Percentiles rank a stretch among this genome's conserved stretches.
These are phyloP conservation scores for Heterobasidion occidentale DNA, from an alignment of 1,284 basidiomycete species.

Conservation along the genomic window DNA sequence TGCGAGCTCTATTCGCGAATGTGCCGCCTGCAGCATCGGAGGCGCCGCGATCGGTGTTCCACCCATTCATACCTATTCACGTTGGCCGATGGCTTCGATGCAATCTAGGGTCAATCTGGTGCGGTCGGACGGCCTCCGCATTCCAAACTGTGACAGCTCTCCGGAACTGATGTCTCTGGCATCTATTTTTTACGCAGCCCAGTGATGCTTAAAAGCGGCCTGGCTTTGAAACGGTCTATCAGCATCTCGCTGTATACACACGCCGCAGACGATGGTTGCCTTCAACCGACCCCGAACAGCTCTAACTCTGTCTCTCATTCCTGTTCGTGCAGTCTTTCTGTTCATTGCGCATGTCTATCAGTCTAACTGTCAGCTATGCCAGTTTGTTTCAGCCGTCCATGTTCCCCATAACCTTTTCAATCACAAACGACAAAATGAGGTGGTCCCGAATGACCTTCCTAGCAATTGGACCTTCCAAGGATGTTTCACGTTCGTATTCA, in stretches of 20 bases:
- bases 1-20: neutral
- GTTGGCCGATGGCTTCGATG: no score
- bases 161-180: no score
- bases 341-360: no score
- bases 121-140: no score
- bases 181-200: no score
- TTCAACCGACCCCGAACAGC: neutral
- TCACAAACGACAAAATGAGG: constrained; percentile 9
- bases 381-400: constrained; percentile 1
- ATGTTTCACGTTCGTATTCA: constrained; percentile 47
- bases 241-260: neutral
- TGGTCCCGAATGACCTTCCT: constrained; percentile 27
- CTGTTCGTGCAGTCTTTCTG: neutral
- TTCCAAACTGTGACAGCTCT: no score
- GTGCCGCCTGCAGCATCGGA: neutral
- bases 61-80: neutral
- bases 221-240: neutral
- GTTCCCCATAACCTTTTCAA: constrained; percentile 1
- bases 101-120: no score
- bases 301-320: neutral
- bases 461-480: constrained; percentile 51
- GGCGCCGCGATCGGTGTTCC: neutral
- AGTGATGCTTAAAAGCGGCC: neutral
- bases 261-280: neutral
- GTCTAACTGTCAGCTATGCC: neutral